These are phyloP conservation scores for Tolypocladium tundrense DNA, from an alignment of 2,329 filamentous ascomycete genomes.

Conservation along the genomic window DNA sequence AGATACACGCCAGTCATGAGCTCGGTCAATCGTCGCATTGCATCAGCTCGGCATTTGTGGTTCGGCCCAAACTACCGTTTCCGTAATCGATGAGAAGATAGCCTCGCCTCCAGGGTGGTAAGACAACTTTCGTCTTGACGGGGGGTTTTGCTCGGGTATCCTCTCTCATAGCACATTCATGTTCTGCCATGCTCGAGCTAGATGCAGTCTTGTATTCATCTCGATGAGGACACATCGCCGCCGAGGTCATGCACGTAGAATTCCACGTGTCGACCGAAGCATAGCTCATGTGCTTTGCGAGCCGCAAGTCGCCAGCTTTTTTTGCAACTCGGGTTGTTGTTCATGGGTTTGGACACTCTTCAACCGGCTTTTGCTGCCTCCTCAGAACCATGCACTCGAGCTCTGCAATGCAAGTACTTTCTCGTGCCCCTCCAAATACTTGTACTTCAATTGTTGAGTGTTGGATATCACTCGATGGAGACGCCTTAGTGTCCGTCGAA, in stretches of 20 bases:
- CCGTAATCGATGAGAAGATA: background rate
- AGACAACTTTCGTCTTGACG: background rate
- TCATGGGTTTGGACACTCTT: constrained; percentile 58
- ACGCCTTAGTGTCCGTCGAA: constrained; percentile 52
- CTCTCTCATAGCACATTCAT: constrained; percentile 63
- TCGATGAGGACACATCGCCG: constrained; percentile 13
- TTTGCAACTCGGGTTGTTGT: constrained; percentile 18
- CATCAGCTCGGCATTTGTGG: background rate
- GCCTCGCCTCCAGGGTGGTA: background rate
- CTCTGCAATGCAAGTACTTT: constrained; percentile 49
- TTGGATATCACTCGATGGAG: constrained; percentile 51
- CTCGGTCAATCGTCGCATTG: background rate
- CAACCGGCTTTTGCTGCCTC: constrained; percentile 60
- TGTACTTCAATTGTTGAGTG: constrained; percentile 59
- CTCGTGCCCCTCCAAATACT: constrained; percentile 49
- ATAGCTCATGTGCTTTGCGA: background rate
- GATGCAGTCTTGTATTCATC: too few species aligned
- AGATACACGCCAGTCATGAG: background rate
- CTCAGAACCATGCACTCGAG: constrained; percentile 59
- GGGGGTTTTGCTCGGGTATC: constrained; percentile 36
- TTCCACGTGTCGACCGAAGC: constrained; percentile 28
- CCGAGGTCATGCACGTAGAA: constrained; percentile 54
- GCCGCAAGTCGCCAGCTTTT: constrained; percentile 9
- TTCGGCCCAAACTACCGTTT: background rate
- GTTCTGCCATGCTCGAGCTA: constrained; percentile 30